Base-by-base conservation (phyloP, 352 stramenopile species). In the Phytopythium vexans region DNA sequence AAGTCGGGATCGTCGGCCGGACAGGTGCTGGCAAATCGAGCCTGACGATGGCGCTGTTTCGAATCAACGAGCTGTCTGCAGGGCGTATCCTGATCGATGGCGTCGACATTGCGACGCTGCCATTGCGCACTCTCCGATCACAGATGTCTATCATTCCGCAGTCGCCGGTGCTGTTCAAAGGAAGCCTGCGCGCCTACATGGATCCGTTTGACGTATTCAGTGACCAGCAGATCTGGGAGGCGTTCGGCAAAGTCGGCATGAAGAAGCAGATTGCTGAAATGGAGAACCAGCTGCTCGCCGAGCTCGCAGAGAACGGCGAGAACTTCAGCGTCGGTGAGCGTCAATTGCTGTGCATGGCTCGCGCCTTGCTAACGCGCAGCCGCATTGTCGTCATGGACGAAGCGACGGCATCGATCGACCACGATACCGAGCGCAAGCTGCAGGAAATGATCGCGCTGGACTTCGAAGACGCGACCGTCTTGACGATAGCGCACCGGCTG, bases 311-410 rank as follows among this genome's bases (percentile, higher is more conserved):
- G 54, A 82, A 83, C 12, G 95, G 40, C 4, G 49, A 56, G 21
- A 56, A 56, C 31, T 41, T 64, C 33, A 60, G 50, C 14, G 57
- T 59, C 88, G 95, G 96, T 7, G 85, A 98, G 66, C 65, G 92
- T 1, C 93, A 98, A 65, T 62, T 98, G 15, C 60, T 98, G 5
- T 97, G 89, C 55, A 76, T 98, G 49, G 96, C 81, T 39, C 66
- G 95, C 37, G 94, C 94, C 11, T 66, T 98, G 41, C 61, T 98
- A 6, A 74, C 74, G 12, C 76, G 91, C 35, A 88, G 83, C 33
- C 51, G 55, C 32, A 91, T 98, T 41, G 64, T 99, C 12, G 67
- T 98, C 5, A 94, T 98, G 74, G 96, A 99, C 56, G 96, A 99
- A 68, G 93, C 92, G 0, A 98, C 93, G 8, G 77, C 80, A 10